A percentile compares a stretch with the other conserved stretches of the same genome.
Evolutionary conservation across 2,329 filamentous ascomycete species (phyloP).

Genomic region (Trichophyton mentagrophytes): DNA sequence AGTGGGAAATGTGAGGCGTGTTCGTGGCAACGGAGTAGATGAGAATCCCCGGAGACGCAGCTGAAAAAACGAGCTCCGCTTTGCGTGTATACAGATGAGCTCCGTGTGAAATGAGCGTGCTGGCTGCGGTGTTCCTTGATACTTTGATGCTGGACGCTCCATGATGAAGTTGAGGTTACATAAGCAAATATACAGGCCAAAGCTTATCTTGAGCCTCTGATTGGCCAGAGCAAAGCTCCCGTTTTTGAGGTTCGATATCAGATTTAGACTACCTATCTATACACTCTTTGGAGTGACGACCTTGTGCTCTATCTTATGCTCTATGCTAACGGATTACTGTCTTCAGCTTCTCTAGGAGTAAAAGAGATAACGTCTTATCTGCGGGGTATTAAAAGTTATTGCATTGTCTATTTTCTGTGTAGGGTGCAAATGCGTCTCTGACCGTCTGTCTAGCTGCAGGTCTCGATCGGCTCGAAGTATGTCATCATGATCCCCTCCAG

Average conservation of each 20-base stretch:
- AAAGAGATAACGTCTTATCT: no score
- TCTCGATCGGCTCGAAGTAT: constrained; percentile 15
- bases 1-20: neutral
- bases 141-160: neutral
- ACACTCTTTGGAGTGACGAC: no score
- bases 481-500: constrained; percentile 16
- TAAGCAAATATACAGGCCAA: neutral
- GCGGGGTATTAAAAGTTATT: neutral
- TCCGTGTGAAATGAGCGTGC: neutral
- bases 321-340: no score
- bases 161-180: neutral
- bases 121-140: neutral
- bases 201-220: no score
- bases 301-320: no score
- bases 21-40: neutral
- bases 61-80: neutral
- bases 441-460: neutral
- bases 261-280: no score
- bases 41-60: neutral
- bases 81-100: neutral
- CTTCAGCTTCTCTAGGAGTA: no score
- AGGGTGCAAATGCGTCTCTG: neutral
- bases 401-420: neutral
- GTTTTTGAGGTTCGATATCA: no score
- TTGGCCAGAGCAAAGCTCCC: no score